These are phyloP conservation scores for Parathielavia appendiculata DNA, from an alignment of 495 filamentous ascomycete species.

Conservation along the genomic window DNA sequence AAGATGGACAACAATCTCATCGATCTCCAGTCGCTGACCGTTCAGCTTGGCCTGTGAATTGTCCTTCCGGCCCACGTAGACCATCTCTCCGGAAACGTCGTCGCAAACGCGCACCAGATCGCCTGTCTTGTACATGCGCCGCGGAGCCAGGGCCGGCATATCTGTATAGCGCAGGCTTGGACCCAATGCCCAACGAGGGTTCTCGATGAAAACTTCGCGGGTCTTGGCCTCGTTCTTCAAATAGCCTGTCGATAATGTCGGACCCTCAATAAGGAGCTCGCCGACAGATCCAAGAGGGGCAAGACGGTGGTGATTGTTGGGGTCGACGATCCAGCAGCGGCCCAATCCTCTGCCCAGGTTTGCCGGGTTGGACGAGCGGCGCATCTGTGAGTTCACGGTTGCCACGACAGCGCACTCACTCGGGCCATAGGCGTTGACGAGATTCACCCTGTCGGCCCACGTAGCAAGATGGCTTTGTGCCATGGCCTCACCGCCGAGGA, in stretches of 20 bases:
- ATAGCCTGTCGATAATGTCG: slow-evolving; percentile 30
- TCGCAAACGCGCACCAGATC: slow-evolving; percentile 53
- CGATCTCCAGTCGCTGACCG: slow-evolving; percentile 38
- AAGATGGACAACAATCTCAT: slow-evolving; percentile 50
- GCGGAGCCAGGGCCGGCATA: neutral
- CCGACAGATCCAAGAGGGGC: slow-evolving; percentile 44
- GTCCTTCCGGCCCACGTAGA: slow-evolving; percentile 43
- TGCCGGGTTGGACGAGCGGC: slow-evolving; percentile 13
- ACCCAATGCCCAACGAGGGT: slow-evolving; percentile 31
- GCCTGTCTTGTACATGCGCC: slow-evolving; percentile 53
- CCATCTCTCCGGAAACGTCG: slow-evolving; percentile 41
- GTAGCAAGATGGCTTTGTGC: slow-evolving; percentile 15
- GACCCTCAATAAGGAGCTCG: slow-evolving; percentile 45
- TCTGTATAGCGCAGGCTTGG: slow-evolving; percentile 14
- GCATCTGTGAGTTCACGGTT: slow-evolving; percentile 19
- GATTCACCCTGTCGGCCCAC: slow-evolving; percentile 29
- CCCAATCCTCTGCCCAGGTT: slow-evolving; percentile 23
- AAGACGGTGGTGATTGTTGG: slow-evolving; percentile 28
- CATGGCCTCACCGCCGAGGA: slow-evolving; percentile 30
- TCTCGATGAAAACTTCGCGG: slow-evolving; percentile 20
- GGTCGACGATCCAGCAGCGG: slow-evolving; percentile 31
- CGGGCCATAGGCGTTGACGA: slow-evolving; percentile 55
- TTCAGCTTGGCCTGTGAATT: slow-evolving; percentile 36
- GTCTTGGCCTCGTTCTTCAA: slow-evolving; percentile 22
- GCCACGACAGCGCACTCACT: slow-evolving; percentile 49